Evolutionary conservation across 2,329 filamentous ascomycete species (phyloP).

Genomic region (Chaetomium globosum): DNA sequence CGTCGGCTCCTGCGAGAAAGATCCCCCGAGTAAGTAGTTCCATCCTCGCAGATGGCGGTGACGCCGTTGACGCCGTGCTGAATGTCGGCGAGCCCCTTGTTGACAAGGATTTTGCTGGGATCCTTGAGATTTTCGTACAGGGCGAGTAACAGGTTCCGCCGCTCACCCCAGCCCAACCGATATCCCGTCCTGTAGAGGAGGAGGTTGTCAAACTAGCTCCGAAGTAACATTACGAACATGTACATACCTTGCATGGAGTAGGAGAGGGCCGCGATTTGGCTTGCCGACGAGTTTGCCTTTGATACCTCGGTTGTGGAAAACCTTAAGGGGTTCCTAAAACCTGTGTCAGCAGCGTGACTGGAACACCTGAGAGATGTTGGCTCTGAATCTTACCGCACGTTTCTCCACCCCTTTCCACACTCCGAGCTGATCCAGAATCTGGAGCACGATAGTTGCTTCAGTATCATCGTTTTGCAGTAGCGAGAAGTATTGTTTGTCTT

Average conservation of each 20-base stretch:
- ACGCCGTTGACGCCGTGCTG: constrained; percentile 35
- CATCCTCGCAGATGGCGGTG: constrained; percentile 42
- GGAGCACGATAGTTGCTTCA: background rate
- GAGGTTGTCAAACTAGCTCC: background rate
- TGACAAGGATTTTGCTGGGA: constrained; percentile 38
- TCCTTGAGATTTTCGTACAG: constrained; percentile 41
- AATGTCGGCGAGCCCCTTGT: constrained; percentile 38
- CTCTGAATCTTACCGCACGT: constrained; percentile 30
- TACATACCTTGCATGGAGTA: constrained; percentile 23
- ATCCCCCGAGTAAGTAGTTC: constrained; percentile 40
- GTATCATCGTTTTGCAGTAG: background rate
- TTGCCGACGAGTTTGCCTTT: constrained; percentile 32
- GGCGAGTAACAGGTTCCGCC: constrained; percentile 42
- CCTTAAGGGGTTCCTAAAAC: constrained; percentile 29
- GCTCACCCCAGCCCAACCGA: constrained; percentile 40
- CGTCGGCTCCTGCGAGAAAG: constrained; percentile 50
- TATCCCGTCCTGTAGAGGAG: constrained; percentile 32
- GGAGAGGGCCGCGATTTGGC: constrained; percentile 31
- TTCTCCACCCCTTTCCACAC: constrained; percentile 35
- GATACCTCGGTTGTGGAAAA: constrained; percentile 33
- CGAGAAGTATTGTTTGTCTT: background rate
- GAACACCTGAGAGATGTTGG: background rate
- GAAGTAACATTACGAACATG: background rate
- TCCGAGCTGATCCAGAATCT: constrained; percentile 42
- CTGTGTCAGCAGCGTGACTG: background rate